Percentiles rank a stretch among this genome's conserved stretches.
phyloP scores from a whole-genome alignment of 257 asterid genomes.

The Thymus mandschuricus region DNA sequence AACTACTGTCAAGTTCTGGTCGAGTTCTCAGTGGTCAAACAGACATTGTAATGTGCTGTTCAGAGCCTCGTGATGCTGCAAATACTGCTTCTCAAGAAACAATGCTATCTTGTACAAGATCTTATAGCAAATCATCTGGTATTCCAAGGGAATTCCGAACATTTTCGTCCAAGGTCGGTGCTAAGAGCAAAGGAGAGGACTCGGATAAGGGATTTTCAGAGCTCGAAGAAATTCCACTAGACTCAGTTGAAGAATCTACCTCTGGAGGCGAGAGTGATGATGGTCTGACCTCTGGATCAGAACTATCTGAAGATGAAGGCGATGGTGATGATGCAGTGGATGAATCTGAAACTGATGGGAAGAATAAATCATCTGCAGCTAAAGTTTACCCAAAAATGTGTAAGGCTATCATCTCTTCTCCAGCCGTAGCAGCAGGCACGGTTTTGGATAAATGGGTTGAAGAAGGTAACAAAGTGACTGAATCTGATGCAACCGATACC shows the following conservation, averaged over 20 bases:
- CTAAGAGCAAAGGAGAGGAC: neutral
- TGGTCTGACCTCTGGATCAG: constrained; percentile 47
- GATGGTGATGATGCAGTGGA: constrained; percentile 34
- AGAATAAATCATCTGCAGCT: constrained; percentile 23
- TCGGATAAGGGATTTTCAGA: constrained; percentile 57
- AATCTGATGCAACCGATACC: constrained; percentile 40
- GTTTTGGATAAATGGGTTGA: constrained; percentile 65
- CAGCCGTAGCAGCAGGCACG: constrained; percentile 37
- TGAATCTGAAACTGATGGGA: constrained; percentile 36
- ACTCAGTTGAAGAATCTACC: constrained; percentile 26
- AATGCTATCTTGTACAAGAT: constrained; percentile 38
- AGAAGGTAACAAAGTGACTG: constrained; percentile 69
- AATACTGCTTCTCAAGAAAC: constrained; percentile 31
- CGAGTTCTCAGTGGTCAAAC: constrained; percentile 40
- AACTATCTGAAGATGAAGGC: constrained; percentile 51
- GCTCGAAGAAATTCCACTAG: constrained; percentile 49
- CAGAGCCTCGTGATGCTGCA: constrained; percentile 38
- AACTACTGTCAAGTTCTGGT: constrained; percentile 39
- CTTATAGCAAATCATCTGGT: constrained; percentile 34
- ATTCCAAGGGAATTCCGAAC: constrained; percentile 35
- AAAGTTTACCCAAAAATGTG: constrained; percentile 31
- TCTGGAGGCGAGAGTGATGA: constrained; percentile 36
- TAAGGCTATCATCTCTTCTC: constrained; percentile 51
- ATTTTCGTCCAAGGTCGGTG: constrained; percentile 53
- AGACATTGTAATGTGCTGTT: constrained; percentile 36